Conservation (phyloP, 257 asterid species). For the Solanum pinnatisectum region DNA sequence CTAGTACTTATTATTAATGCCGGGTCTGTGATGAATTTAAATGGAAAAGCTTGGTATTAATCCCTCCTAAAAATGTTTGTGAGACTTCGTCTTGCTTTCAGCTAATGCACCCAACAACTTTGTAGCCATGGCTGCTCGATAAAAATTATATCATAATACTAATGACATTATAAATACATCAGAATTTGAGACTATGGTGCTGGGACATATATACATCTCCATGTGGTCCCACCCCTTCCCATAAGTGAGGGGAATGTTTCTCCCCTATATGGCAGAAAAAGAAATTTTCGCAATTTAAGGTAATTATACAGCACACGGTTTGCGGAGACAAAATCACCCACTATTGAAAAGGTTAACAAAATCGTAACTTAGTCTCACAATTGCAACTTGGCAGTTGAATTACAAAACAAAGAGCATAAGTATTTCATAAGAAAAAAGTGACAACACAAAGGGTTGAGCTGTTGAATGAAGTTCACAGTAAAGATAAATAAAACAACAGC, state of each 20-base stretch:
- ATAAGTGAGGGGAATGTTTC: background rate
- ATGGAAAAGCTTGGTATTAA: background rate
- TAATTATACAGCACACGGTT: background rate
- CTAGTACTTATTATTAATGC: background rate
- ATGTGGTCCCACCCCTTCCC: background rate
- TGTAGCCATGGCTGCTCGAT: background rate
- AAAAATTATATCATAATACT: background rate
- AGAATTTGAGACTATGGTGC: background rate
- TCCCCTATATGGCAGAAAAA: background rate
- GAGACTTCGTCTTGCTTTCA: background rate
- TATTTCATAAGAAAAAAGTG: background rate
- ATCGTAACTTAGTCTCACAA: background rate
- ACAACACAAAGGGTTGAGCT: background rate
- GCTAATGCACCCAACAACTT: background rate
- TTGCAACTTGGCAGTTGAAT: background rate
- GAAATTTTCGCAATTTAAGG: background rate
- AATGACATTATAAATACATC: background rate
- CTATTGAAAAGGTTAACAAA: background rate
- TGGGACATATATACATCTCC: background rate
- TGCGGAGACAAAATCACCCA: background rate
- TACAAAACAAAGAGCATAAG: background rate
- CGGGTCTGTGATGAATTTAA: background rate
- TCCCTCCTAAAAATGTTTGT: background rate
- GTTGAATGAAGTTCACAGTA: background rate
- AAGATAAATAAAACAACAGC: background rate